Base-by-base conservation (phyloP, 2,329 filamentous ascomycete species). In the Fusarium sp. region DNA sequence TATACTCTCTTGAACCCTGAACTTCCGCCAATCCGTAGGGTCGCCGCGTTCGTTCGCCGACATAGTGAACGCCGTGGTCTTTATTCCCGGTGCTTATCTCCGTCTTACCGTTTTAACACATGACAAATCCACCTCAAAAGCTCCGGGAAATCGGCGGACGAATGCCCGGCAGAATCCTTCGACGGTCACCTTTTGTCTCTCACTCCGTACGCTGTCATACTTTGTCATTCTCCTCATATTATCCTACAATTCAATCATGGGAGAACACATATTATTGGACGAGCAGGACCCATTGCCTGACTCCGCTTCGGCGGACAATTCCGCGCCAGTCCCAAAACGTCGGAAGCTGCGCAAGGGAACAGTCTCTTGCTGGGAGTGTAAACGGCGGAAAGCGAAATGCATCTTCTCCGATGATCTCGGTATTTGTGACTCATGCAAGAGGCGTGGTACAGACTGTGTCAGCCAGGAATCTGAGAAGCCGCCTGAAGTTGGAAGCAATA, bases 331-430 rank as follows among this genome's bases (percentile, higher is more conserved):
- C 5, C 30, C 59, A 24, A 78, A 78, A 39, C 69, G 74, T 26
- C 69, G 77, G 17, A 79, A 78, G 66, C 30, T 88, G 28, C 85
- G 87, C 28, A 90, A 89, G 60, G 88, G 88, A n/a, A 90, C 88
- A 0, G 82, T 80, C 35, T 89, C 87, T 63, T 90, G 88, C 77
- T 90, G 88, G 87, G 87, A 89, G 72, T 90, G 88, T 82, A 88
- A 88, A 78, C 83, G 86, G 57, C 84, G 87, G 30, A 90, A 90
- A 79, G 83, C 86, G 10, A 81, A 83, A 6, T 90, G 88, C 75
- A 84, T 82, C 22, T 86, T 87, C 66, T 77, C 80, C 17, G 76
- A 82, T 8, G 73, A 80, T 7, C 82, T 84, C 10, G 64, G 79
- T 5, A 72, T 82, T 2, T 90, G 88, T 63, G 79, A 82, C 26